Base-by-base conservation (phyloP, 257 asterid species). In the Primulina huaijiensis region DNA sequence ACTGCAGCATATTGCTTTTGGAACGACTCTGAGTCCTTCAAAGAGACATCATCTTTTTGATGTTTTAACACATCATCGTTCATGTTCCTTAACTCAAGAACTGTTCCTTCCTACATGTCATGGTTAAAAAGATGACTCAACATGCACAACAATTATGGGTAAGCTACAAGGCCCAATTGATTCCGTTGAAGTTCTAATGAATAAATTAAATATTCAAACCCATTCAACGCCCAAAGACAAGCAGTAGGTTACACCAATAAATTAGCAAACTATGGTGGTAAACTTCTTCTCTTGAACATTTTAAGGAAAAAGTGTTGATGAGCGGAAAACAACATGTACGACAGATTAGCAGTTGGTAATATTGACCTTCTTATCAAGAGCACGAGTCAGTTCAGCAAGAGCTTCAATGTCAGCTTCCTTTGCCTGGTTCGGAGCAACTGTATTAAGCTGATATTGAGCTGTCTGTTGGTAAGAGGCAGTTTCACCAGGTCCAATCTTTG, bases 1-100 rank as follows among this genome's bases (percentile, higher is more conserved):
- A 94, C 85, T 0, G 86, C 87, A 20, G 97, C 97, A 74, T 94
- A 94, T 76, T 85, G 96, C 86, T 86, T 94, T 67, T 81, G 84
- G 81, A 90, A 89, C 40, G 87, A 60, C 43, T 94, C 97, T 1
- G 90, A 85, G 57, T 88, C 95, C 80, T 91, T 86, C 63, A 88
- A 86, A 65, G 92, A 77, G 81, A 74, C 58, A 30, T 73, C 80
- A 12, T 78, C 76, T 77, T 73, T 84, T 57, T 86, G 86, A 81
- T 76, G 79, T 83, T 85, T 86, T 64, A 74, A 67, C 53, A 83
- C 88, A 27, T 89, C 96, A 65, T 93, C 91, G 62, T 94, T 89
- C 95, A 91, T 75, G 38, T 74, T 87, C 86, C 87, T 89, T 74
- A 94, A 81, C 84, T 94, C 96, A 25, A 62, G 76, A 82, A 91